These are phyloP conservation scores for Monosporozyma yasuniensis DNA, from an alignment of 805 yeast genomes.

Conservation along the genomic window DNA sequence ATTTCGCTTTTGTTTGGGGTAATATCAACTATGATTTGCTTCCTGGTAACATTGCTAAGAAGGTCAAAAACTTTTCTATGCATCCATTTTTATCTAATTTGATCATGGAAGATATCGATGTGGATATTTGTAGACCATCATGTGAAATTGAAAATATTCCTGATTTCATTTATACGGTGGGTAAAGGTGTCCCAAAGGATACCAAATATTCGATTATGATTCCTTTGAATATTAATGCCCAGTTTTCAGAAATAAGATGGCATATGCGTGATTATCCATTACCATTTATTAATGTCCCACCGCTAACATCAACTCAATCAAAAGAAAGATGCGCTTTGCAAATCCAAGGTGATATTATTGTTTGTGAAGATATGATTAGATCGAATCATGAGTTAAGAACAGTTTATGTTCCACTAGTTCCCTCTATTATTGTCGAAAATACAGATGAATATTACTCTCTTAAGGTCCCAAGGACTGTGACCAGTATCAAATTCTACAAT, in stretches of 20 bases:
- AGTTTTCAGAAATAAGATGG: slow-evolving; percentile 51
- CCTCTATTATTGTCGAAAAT: slow-evolving; percentile 33
- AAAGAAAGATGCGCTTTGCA: slow-evolving; percentile 26
- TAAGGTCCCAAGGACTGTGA: slow-evolving; percentile 63
- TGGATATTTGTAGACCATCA: slow-evolving; percentile 42
- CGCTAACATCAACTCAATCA: slow-evolving; percentile 29
- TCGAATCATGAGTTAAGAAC: slow-evolving; percentile 48
- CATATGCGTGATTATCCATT: slow-evolving; percentile 81
- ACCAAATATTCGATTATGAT: slow-evolving; percentile 57
- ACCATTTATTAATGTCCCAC: slow-evolving; percentile 70
- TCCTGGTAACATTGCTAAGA: slow-evolving; percentile 36
- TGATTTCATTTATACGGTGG: slow-evolving; percentile 57
- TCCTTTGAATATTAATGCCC: slow-evolving; percentile 53
- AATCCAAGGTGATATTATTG: slow-evolving; percentile 54
- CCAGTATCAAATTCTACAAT: slow-evolving; percentile 64
- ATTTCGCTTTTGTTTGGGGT: slow-evolving; percentile 38
- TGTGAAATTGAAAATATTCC: slow-evolving; percentile 46
- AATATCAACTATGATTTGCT: slow-evolving; percentile 25
- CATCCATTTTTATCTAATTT: slow-evolving; percentile 48
- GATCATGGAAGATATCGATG: slow-evolving; percentile 40
- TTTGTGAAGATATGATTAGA: slow-evolving; percentile 54
- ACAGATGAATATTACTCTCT: slow-evolving; percentile 43
- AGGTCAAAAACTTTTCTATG: slow-evolving; percentile 38
- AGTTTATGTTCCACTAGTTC: slow-evolving; percentile 53
- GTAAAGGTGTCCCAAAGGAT: slow-evolving; percentile 75